Conservation (phyloP, 2,329 filamentous ascomycete genomes). For the Karstenula rhodostoma region DNA sequence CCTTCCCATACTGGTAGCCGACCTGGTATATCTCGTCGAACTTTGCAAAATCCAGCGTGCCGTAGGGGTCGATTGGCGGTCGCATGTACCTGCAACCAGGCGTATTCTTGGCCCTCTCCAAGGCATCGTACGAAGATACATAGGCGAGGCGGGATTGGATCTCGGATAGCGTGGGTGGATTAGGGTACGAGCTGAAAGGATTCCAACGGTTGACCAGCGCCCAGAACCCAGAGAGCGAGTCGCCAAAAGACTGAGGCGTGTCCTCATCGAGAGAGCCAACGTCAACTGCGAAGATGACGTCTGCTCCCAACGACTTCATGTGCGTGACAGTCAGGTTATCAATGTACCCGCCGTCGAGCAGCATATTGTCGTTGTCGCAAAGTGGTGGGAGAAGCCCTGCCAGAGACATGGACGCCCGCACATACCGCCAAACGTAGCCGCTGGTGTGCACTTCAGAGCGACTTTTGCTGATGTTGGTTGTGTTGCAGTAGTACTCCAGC, state of each 20-base stretch:
- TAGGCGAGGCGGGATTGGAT: slow-evolving; percentile 96
- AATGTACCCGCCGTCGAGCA: slow-evolving; percentile 94
- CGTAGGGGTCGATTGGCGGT: slow-evolving; percentile 91
- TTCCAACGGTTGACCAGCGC: slow-evolving; percentile 97
- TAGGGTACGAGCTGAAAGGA: slow-evolving; percentile 85
- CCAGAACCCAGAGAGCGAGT: slow-evolving; percentile 95
- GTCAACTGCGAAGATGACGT: slow-evolving; percentile 94
- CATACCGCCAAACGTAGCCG: slow-evolving; percentile 97
- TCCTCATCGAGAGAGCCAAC: slow-evolving; percentile 93
- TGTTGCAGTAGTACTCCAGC: slow-evolving; percentile 99
- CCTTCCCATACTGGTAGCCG: slow-evolving; percentile 84
- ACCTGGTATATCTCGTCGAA: slow-evolving; percentile 96
- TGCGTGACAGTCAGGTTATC: slow-evolving; percentile 97
- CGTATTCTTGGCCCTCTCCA: slow-evolving; percentile 90
- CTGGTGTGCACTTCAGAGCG: slow-evolving; percentile 92
- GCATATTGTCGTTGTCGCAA: slow-evolving; percentile 96
- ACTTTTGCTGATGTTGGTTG: slow-evolving; percentile 96
- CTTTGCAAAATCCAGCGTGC: slow-evolving; percentile 94
- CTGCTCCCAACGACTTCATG: slow-evolving; percentile 93
- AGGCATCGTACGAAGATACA: slow-evolving; percentile 90
- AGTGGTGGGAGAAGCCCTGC: slow-evolving; percentile 91
- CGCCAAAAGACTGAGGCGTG: slow-evolving; percentile 89
- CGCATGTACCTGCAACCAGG: slow-evolving; percentile 96
- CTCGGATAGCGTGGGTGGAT: slow-evolving; percentile 92
- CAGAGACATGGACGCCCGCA: slow-evolving; percentile 95